Base-by-base conservation (phyloP, 352 stramenopile genomes). In the Paralagenidium karlingii region DNA sequence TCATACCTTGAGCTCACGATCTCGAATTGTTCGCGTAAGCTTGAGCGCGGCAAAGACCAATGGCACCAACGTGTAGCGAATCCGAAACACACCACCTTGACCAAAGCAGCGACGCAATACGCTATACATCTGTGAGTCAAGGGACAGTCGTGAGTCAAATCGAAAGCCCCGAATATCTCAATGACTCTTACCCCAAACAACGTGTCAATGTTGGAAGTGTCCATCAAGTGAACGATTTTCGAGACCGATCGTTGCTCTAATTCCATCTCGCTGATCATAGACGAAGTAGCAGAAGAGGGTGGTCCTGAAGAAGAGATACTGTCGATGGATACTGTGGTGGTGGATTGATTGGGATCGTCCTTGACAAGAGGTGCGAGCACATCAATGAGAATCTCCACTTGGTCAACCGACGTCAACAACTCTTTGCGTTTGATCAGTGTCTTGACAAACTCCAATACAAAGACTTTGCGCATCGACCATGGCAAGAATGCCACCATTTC, bases 191-290 rank as follows among this genome's bases (percentile, higher is more conserved):
- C 54, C 85, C 47, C 50, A 87, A 93, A n/a, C 68, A 43, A 9
- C n/a, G n/a, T n/a, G n/a, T n/a, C n/a, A n/a, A n/a, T n/a, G 60
- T 74, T 69, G 70, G 80, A 34, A 58, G 91, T 60, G 74, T 69
- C 16, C 16, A 98, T 62, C n/a, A 98, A 50, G 49, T 98, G 87
- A 13, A 98, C 56, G 5, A 98, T 48, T 41, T 95, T 95, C 12
- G 90, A 84, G 18, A 99, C 67, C 11, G 94, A 60, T 13, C 80
- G 58, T 48, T 97, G 85, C 47, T 98, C 92, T 24, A 66, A 41
- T 51, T 84, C 80, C 49, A 90, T 83, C 4, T 60, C 65, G 53
- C 79, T 50, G 28, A 62, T 53, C 2, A 51, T 25, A 5, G 43
- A 24, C 11, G 34, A 43, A 5, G 43, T 24, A 19, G 57, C 40